Evolutionary conservation across 352 stramenopile species (phyloP), one percentile per base, ranked within the genome.

Genomic region (Globisporangium echinulatum): DNA sequence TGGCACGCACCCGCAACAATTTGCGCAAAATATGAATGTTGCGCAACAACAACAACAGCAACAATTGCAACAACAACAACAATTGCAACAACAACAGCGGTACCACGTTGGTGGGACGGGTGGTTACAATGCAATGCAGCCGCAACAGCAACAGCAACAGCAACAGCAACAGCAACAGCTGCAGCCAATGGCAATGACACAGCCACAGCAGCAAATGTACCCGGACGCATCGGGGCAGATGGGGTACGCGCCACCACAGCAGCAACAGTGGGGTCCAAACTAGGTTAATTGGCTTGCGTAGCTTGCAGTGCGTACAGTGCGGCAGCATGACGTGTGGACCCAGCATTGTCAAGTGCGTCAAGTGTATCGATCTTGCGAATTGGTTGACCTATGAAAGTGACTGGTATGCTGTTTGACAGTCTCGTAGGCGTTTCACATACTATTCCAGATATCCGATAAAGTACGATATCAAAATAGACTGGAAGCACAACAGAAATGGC

Each of bases 21-120:
- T 44, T 58, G 59, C 54, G 55, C 74, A 78, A 49, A 77, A 33
- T 33, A 33, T 33, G 25, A 33, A 33, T 33, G 25, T 33, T 33
- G 25, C 25, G 25, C 75, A 59, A 49, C 74, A 52, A 40, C 74
- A 52, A 40, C 61, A 80, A 57, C 72, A 72, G 64, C 64, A 69
- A 44, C 15, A 50, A 42, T 37, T 37, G 40, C 52, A 58, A 17
- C 39, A n/a, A 17, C 36, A 13, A 36, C 33, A 36, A 7, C 58
- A 54, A 42, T 43, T 49, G 5, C 58, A 76, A 58, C 54, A 73
- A 63, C 38, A 33, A n/a, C 19, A 50, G 5, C 15, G 25, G 25
- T 33, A 33, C 25, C 25, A 33, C 25, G 25, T 33, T 33, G 25
- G 25, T 33, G 25, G 25, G 25, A 33, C 3, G 25, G 25, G 25